These are phyloP conservation scores for Aureobasidium sp. DNA, from an alignment of 2,329 filamentous ascomycete genomes.

Conservation along the genomic window DNA sequence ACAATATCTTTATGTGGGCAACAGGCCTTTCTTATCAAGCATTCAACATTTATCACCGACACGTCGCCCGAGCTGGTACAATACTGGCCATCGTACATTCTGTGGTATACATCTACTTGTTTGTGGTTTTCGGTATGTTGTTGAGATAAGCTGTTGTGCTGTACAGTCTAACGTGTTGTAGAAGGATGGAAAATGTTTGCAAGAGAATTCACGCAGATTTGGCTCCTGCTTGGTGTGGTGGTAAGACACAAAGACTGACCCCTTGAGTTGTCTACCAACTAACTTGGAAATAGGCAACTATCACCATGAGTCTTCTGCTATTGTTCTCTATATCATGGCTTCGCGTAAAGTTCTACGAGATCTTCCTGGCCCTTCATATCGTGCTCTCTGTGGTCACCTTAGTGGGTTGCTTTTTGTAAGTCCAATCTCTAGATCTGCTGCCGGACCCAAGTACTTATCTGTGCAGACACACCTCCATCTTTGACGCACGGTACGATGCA, in stretches of 20 bases:
- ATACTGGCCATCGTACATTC: constrained; percentile 71
- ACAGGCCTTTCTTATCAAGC: constrained; percentile 75
- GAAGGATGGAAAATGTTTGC: constrained; percentile 3
- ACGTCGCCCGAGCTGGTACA: constrained; percentile 69
- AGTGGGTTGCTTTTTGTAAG: constrained; percentile 58
- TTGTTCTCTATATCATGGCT: constrained; percentile 58
- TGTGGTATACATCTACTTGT: constrained; percentile 55
- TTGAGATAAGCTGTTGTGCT: constrained; percentile 32
- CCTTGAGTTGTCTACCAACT: not conserved
- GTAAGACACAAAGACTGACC: not conserved
- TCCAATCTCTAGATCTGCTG: constrained; percentile 28
- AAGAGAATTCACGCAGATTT: constrained; percentile 5
- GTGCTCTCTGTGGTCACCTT: constrained; percentile 57
- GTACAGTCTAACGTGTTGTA: not conserved
- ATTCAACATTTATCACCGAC: constrained; percentile 74
- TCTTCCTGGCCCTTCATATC: constrained; percentile 58
- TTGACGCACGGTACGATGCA: constrained; percentile 53
- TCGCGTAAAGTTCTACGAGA: constrained; percentile 59
- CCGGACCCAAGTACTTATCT: constrained; percentile 25
- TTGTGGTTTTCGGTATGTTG: not conserved
- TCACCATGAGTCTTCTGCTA: constrained; percentile 52
- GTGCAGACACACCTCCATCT: constrained; percentile 58
- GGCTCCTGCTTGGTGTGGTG: constrained; percentile 12
- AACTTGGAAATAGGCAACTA: constrained; percentile 31
- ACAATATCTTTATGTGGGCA: constrained; percentile 71